Evolutionary conservation across 2,329 filamentous ascomycete genomes (phyloP), one percentile per base, ranked within the genome.

Genomic region (Pseudogymnoascus pannorum): DNA sequence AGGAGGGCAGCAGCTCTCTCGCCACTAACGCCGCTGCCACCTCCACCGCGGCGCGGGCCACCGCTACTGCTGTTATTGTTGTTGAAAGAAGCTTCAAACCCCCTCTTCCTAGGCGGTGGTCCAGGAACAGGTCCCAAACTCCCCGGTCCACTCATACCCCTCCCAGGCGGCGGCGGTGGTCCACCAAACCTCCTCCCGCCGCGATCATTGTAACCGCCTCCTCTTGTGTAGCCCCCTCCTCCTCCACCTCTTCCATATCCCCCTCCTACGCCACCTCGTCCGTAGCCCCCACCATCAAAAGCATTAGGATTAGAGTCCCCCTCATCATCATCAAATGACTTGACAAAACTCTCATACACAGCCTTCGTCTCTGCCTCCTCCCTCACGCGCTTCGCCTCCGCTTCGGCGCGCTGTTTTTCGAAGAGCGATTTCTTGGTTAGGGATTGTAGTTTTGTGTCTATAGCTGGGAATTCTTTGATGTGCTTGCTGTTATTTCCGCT

Each of bases 331-430:
- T 86, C 86, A 68, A 90, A 89, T 61, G 82, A 91, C 74, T 93
- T 93, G 61, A 94, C 85, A 67, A 96, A 96, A 66, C 93, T 91
- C 68, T 91, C 86, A 73, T 92, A 89, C 0, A 92, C 91, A 22
- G 91, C 91, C 20, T 89, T 90, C 5, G 90, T 95, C 75, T 96
- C 92, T 66, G 88, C 91, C 69, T 88, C 88, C 74, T 96, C 92
- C 67, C 91, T 84, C 67, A 84, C 82, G 63, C 89, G 87, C 76
- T 96, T 96, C 22, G 91, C 91, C 78, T 96, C 91, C 61, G 89
- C 90, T 72, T 96, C 91, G 63, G 90, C 90, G 73, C 89, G 91
- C 73, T 95, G 89, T 68, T 87, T 87, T 76, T 96, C 92, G 72
- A 95, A 96, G 24, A 88, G 81, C 18, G 91, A 95, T 72, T 94